These are phyloP conservation scores for Plasmodium adleri DNA, from an alignment of 169 alveolate genomes.

Conservation along the genomic window DNA sequence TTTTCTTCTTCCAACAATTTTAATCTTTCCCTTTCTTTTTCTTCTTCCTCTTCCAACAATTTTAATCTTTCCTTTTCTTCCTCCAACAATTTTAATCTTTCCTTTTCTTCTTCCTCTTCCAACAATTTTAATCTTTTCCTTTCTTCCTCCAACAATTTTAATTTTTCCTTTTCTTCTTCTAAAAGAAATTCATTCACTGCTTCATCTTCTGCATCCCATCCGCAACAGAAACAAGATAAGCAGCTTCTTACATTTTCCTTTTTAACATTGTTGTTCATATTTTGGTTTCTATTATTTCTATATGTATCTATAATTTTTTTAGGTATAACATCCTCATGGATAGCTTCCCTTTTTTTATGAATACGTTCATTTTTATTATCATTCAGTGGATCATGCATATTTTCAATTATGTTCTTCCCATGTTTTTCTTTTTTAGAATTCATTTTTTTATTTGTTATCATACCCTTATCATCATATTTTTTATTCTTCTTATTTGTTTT, in stretches of 20 bases:
- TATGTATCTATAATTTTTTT: not conserved
- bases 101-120: slow-evolving; percentile 15
- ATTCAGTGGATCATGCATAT: not conserved
- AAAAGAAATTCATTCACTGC: slow-evolving; percentile 6
- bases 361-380: not conserved
- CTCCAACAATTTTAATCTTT: not conserved
- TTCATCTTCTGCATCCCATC: slow-evolving; percentile 49
- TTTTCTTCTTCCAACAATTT: slow-evolving; percentile 11
- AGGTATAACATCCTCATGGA: not conserved
- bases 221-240: slow-evolving; percentile 49
- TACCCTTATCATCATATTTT: not conserved
- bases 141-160: not conserved
- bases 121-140: not conserved
- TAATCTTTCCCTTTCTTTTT: slow-evolving; percentile 18
- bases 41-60: slow-evolving; percentile 55
- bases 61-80: slow-evolving; percentile 30
- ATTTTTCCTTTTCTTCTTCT: slow-evolving; percentile 3
- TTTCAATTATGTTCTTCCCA: not conserved
- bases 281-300: not conserved
- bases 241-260: not conserved
- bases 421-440: not conserved
- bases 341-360: not conserved
- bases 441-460: not conserved
- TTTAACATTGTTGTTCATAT: not conserved
- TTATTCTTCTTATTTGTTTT: not conserved